Base-by-base conservation (phyloP, 306 rosid species). In the Lagenaria siceraria region DNA sequence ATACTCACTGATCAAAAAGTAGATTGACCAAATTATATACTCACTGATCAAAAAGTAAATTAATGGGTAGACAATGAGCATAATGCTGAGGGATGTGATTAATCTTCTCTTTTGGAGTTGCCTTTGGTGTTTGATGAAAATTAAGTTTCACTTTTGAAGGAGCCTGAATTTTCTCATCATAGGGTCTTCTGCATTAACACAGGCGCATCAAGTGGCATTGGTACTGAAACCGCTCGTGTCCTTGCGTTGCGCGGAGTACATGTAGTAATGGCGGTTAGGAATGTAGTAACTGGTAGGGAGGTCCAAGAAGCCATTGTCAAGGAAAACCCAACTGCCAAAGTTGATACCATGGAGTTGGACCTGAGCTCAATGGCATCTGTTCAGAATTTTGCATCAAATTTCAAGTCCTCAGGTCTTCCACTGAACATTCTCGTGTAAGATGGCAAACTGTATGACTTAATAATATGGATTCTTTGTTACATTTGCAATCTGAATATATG, bases 131-230 rank as follows among this genome's bases (percentile, higher is more conserved):
- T n/a, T 66, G 29, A n/a, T 38, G 31, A 66, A 40, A 66, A 38
- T 66, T 38, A n/a, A n/a, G 18, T n/a, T 21, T 66, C 52, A 66
- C 10, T 12, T 68, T 14, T 68, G 21, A 7, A 68, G 31, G 19
- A 42, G n/a, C 53, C 40, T 0, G 6, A 5, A 46, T 71, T 27
- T 48, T 71, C 59, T 49, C 59, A 17, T 48, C 24, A 24, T 25
- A 25, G 3, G 42, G 59, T 71, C 36, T 24, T 71, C 22, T 70
- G 36, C 38, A 54, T 76, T 17, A 66, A 77, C 27, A 75, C 90
- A 91, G 98, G 97, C 68, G 89, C 97, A 56, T 84, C 95, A n/a
- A 83, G 90, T 82, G 98, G 97, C 18, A 91, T 91, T 83, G 97
- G 97, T 7, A 65, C 21, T 5, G 97, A 93, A 82, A 89, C 92